Evolutionary conservation across 805 yeast species (phyloP), one percentile per base, ranked within the genome.

Genomic region (Kluyveromyces dobzhanskii): DNA sequence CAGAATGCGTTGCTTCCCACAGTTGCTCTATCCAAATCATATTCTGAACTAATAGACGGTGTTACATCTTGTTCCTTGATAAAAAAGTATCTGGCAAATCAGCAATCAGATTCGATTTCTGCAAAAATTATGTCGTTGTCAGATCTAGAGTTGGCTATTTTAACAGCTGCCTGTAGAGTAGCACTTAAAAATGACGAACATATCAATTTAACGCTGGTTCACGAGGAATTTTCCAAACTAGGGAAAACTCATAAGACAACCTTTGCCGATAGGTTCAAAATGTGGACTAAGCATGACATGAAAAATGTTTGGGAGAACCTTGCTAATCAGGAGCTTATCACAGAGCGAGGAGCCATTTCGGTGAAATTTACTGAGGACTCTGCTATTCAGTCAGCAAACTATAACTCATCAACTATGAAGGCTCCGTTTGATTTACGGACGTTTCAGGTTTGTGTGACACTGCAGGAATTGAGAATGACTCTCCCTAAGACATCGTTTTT

Each of bases 151-250:
- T 55, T 81, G 34, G 72, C 82, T 13, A 53, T 90, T 30, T 61
- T 85, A 11, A 76, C 88, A 4, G 76, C 86, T 31, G 80, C 88
- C 0, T 85, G 94, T 0, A 67, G 97, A 32, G 78, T 80, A 37
- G 66, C 76, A 17, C 66, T 74, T 36, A 82, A 78, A 48, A 68
- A 69, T 21, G 78, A 73, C 16, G 59, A 75, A 17, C 76, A 67
- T n/a, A 71, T 85, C 14, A 88, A 85, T 56, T 79, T 87, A 59
- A 84, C 83, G 47, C 61, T 86, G 42, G 82, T 80, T 0, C 81
- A 78, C 56, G 78, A 77, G 24, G 97, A 90, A 56, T 90, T 85
- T 57, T 52, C 54, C n/a, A 65, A 62, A 2, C 70, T 78, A 67
- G 66, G 77, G 32, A 70, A 71, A 39, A 44, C 53, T 0, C 21